Conservation (phyloP, 805 yeast genomes). For the Candida oleophila region DNA sequence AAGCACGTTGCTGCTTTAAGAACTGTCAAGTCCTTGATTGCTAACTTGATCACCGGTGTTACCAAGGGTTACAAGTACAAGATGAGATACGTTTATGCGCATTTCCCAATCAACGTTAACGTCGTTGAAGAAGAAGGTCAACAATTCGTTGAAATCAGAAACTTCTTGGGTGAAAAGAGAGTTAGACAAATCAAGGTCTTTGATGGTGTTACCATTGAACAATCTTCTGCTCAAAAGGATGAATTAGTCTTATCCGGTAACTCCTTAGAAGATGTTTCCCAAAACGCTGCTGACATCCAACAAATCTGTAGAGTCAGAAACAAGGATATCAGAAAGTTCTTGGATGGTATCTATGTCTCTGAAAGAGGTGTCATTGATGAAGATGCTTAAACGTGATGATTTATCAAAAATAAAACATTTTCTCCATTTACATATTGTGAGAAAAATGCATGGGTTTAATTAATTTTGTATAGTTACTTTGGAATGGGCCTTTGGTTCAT, state of each 20-base stretch:
- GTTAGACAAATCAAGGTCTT: constrained; percentile 84
- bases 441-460: constrained; percentile 1
- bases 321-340: constrained; percentile 99
- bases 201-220: constrained; percentile 86
- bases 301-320: constrained; percentile 98
- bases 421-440: neutral
- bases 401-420: constrained; percentile 3
- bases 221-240: constrained; percentile 86
- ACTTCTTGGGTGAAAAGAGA: constrained; percentile 99
- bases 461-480: constrained; percentile 8
- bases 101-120: constrained; percentile 99
- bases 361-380: constrained; percentile 86
- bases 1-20: constrained; percentile 99
- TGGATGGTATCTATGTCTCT: constrained; percentile 99
- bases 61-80: constrained; percentile 99
- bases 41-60: constrained; percentile 97
- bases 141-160: constrained; percentile 90
- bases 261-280: constrained; percentile 97
- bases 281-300: constrained; percentile 97
- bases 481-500: constrained; percentile 15
- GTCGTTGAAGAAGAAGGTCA: constrained; percentile 74
- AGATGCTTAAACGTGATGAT: constrained; percentile 38
- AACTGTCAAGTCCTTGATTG: constrained; percentile 93
- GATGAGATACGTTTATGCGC: constrained; percentile 99
- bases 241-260: constrained; percentile 91